These are phyloP conservation scores for Albifimbria verrucaria DNA, from an alignment of 2,329 filamentous ascomycete species.

Conservation along the genomic window DNA sequence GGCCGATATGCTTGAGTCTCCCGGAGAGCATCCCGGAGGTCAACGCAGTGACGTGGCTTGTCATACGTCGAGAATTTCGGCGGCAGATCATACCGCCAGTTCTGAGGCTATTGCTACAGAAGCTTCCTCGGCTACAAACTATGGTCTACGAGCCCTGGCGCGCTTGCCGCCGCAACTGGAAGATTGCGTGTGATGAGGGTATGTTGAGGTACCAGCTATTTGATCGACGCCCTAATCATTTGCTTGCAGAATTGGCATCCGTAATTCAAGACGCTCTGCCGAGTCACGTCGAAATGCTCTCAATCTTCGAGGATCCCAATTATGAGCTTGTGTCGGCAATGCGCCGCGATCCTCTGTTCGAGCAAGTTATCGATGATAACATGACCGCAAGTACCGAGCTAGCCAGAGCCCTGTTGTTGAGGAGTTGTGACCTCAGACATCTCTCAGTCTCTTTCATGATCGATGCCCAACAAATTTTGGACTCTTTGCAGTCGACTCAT, in stretches of 20 bases:
- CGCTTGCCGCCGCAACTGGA: conserved; percentile 1
- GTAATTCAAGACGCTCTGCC: conserved; percentile 5
- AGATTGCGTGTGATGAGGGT: conserved; percentile 7
- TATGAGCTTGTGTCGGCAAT: conserved; percentile 5
- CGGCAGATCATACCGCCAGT: conserved; percentile 4
- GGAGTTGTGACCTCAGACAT: conserved; percentile 7
- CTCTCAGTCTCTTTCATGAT: conserved; percentile 9
- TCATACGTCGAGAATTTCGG: conserved; percentile 10
- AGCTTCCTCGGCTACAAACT: conserved; percentile 9
- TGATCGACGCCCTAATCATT: conserved; percentile 6
- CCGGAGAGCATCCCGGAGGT: conserved; percentile 6
- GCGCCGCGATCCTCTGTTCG: conserved; percentile 1
- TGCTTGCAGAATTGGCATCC: conserved; percentile 3
- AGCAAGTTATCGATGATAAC: conserved; percentile 3
- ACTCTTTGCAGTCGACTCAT: conserved; percentile 3
- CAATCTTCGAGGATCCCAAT: conserved; percentile 7
- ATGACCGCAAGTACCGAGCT: conserved; percentile 1
- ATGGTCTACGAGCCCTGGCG: conserved; percentile 11
- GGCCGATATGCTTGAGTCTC: not conserved
- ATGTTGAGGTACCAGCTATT: conserved; percentile 6
- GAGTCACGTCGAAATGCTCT: conserved; percentile 7
- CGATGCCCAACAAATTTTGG: conserved; percentile 6
- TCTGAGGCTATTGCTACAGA: conserved; percentile 5
- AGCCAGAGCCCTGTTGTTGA: conserved; percentile 4
- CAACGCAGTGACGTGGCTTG: conserved; percentile 7